Base-by-base conservation (phyloP, 2,329 filamentous ascomycete species). In the Xylariaceae sp. region DNA sequence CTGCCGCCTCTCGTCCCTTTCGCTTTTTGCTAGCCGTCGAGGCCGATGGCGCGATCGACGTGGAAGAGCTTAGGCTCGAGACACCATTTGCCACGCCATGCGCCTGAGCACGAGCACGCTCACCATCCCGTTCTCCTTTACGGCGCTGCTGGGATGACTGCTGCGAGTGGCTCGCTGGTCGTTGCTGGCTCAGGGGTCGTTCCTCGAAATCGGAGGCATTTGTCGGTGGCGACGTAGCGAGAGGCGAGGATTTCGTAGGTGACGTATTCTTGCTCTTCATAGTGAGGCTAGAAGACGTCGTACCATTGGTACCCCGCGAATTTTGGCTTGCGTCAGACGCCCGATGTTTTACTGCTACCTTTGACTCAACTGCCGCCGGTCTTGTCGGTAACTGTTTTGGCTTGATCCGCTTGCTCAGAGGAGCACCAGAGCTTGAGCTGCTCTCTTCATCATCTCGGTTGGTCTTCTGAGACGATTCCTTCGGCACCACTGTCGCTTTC, bases 171-270 rank as follows among this genome's bases (percentile, higher is more conserved):
- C 56, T 63, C 56, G 51, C 58, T 58, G 62, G 61, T 56, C 61
- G 61, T 51, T 67, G 23, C 23, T 30, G 66, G 30, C 63, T 68
- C 39, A 63, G 59, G 35, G 62, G 57, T 39, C 65, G 67, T 6
- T 79, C 75, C 35, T 85, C 83, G 44, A 86, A 73, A 59, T 87
- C 84, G 1, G 84, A 86, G 0, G 83, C 85, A 63, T 87, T 87
- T 6, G 84, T 86, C 0, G 84, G 84, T 10, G 84, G 83, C 5
- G 84, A 87, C 1, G 83, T 84, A n/a, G 84, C 84, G 15, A 87
- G 74, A 3, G 84, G 85, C 8, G 85, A 87, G 2, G 85, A 87
- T 69, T 87, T 87, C 54, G 77, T 76, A 0, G 83, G 83, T 5
- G 83, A 85, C 0, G 80, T 85, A 62, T 78, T 76, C 71, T 82